Percentiles rank a stretch among this genome's conserved stretches.
phyloP scores from a whole-genome alignment of 1,284 basidiomycete species.

The Cryptococcus sp. region DNA sequence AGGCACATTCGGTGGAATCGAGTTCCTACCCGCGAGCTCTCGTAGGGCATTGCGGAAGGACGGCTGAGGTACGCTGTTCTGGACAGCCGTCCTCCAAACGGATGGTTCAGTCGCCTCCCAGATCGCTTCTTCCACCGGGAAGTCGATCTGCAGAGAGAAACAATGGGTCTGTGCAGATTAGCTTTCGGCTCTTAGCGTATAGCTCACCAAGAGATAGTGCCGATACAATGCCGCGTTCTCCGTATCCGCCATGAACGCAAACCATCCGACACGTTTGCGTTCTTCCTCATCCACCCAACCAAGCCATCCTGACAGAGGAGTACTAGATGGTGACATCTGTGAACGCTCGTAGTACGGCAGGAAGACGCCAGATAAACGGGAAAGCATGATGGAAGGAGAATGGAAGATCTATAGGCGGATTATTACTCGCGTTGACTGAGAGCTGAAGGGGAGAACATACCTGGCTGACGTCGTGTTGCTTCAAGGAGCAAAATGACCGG shows the following conservation, averaged over 20 bases:
- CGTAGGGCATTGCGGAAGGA: slow-evolving; percentile 24
- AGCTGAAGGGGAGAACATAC: slow-evolving; percentile 7
- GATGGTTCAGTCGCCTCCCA: slow-evolving; percentile 22
- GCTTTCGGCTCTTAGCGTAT: background rate
- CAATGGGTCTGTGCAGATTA: slow-evolving; percentile 17
- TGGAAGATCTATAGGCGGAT: slow-evolving; percentile 25
- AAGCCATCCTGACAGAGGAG: slow-evolving; percentile 25
- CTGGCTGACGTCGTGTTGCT: slow-evolving; percentile 30
- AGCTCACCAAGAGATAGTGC: slow-evolving; percentile 22
- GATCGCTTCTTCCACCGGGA: slow-evolving; percentile 11
- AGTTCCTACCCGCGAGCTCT: slow-evolving; percentile 26
- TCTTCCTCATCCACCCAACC: slow-evolving; percentile 33
- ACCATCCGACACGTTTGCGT: slow-evolving; percentile 28
- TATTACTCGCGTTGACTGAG: background rate
- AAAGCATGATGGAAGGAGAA: slow-evolving; percentile 27
- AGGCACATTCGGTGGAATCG: slow-evolving; percentile 11
- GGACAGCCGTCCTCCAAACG: slow-evolving; percentile 13
- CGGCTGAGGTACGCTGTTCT: background rate
- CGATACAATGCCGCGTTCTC: slow-evolving; percentile 30
- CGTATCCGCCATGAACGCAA: slow-evolving; percentile 34
- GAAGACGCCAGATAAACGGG: slow-evolving; percentile 25
- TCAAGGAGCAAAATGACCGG: slow-evolving; percentile 29
- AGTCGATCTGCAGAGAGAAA: slow-evolving; percentile 19
- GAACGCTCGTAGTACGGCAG: slow-evolving; percentile 14
- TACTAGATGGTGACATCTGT: slow-evolving; percentile 5